phyloP scores from a whole-genome alignment of 305 asterid species.

The Coffea humblotiana region DNA sequence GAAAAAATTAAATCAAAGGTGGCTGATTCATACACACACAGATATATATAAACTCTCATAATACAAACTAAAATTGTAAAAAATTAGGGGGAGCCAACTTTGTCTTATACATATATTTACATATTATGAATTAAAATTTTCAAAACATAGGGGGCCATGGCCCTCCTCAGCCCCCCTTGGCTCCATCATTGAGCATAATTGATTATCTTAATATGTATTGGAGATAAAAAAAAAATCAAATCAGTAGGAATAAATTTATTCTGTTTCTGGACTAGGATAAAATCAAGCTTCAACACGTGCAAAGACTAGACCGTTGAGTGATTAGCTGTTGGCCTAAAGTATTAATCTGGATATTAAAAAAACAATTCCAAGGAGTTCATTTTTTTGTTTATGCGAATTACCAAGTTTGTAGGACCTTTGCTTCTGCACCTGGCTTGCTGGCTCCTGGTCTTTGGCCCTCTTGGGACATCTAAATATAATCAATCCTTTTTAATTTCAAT shows the following conservation, averaged over 20 bases:
- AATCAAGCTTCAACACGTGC: background rate
- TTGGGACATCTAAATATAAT: background rate
- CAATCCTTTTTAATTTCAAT: background rate
- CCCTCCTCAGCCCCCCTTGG: no score
- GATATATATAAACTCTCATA: no score
- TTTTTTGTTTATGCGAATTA: background rate
- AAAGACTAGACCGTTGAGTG: background rate
- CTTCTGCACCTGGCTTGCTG: background rate
- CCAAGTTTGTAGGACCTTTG: background rate
- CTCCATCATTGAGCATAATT: background rate
- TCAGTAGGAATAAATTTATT: background rate
- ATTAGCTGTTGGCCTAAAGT: background rate
- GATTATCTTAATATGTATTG: background rate
- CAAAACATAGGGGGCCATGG: no score
- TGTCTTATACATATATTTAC: no score
- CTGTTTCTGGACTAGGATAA: background rate
- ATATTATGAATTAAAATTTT: no score
- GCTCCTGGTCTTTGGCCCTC: background rate
- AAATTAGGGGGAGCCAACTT: no score
- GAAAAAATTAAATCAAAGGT: no score
- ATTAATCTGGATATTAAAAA: background rate
- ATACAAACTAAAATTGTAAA: no score
- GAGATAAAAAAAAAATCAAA: background rate
- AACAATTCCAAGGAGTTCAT: background rate
- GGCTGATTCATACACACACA: no score